Evolutionary conservation across 2,329 filamentous ascomycete genomes (phyloP).

Genomic region (Colletotrichum lupini): DNA sequence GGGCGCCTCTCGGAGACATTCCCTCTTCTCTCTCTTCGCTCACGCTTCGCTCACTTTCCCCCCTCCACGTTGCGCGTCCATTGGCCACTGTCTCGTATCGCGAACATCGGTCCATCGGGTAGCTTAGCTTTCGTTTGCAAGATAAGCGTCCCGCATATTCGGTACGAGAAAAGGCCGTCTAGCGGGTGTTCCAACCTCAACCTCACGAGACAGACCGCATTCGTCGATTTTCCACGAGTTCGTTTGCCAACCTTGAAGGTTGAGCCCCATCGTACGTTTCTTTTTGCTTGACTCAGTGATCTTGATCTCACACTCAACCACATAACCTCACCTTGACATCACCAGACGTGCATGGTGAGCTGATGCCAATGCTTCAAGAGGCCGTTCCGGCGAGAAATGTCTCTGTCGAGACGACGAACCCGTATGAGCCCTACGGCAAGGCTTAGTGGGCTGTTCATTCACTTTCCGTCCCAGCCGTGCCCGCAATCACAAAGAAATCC

Average conservation of each 20-base stretch:
- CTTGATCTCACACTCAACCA: not conserved
- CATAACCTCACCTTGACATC: not conserved
- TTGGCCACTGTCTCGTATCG: slow-evolving; percentile 8
- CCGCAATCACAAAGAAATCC: not conserved
- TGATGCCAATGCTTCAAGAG: not conserved
- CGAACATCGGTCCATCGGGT: not conserved
- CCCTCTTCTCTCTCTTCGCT: too few relatives aligned
- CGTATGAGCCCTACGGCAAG: slow-evolving; percentile 20
- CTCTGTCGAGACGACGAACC: slow-evolving; percentile 26
- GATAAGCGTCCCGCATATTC: not conserved
- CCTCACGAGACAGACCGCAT: not conserved
- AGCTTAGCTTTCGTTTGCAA: not conserved
- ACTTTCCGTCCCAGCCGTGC: not conserved
- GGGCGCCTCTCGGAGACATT: not conserved
- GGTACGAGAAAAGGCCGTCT: not conserved
- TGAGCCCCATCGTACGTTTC: not conserved
- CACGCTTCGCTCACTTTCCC: not conserved
- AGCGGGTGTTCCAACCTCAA: not conserved
- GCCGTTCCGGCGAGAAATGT: slow-evolving; percentile 20
- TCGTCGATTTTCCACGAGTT: too few relatives aligned
- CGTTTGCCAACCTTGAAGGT: too few relatives aligned
- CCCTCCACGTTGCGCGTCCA: not conserved
- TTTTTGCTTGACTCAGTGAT: not conserved
- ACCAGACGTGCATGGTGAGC: not conserved
- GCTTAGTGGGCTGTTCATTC: slow-evolving; percentile 1